phyloP scores from a whole-genome alignment of 257 asterid species.

The Nicotiana benthamiana region DNA sequence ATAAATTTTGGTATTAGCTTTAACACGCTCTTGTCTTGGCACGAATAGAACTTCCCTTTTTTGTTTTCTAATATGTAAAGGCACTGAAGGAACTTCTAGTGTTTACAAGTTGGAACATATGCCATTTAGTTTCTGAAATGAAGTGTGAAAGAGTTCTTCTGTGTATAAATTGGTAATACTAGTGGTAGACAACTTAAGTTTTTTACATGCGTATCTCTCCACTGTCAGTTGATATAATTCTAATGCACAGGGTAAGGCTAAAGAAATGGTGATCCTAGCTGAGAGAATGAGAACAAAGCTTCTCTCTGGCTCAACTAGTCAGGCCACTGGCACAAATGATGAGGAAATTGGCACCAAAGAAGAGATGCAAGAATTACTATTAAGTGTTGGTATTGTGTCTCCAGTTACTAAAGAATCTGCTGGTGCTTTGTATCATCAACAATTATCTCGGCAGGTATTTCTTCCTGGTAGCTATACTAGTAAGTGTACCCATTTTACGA shows the following conservation, averaged over 20 bases:
- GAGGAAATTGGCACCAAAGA: slow-evolving; percentile 92
- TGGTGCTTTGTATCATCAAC: slow-evolving; percentile 98
- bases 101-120: not conserved
- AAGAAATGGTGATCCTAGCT: slow-evolving; percentile 96
- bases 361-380: slow-evolving; percentile 94
- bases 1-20: not conserved
- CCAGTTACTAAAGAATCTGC: slow-evolving; percentile 98
- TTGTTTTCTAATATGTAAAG: not conserved
- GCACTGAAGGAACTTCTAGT: not conserved
- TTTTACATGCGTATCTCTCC: not conserved
- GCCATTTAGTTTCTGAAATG: not conserved
- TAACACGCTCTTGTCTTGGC: not conserved
- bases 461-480: not conserved
- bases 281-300: slow-evolving; percentile 96
- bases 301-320: slow-evolving; percentile 67
- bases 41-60: not conserved
- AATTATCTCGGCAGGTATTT: slow-evolving; percentile 87
- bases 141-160: not conserved
- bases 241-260: slow-evolving; percentile 62
- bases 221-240: slow-evolving; percentile 1
- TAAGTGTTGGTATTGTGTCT: slow-evolving; percentile 92
- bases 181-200: not conserved
- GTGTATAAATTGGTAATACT: not conserved
- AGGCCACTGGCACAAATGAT: slow-evolving; percentile 49
- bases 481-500: not conserved